Conservation (phyloP, 1,139 yeast genomes). For the Diutina sp. region DNA sequence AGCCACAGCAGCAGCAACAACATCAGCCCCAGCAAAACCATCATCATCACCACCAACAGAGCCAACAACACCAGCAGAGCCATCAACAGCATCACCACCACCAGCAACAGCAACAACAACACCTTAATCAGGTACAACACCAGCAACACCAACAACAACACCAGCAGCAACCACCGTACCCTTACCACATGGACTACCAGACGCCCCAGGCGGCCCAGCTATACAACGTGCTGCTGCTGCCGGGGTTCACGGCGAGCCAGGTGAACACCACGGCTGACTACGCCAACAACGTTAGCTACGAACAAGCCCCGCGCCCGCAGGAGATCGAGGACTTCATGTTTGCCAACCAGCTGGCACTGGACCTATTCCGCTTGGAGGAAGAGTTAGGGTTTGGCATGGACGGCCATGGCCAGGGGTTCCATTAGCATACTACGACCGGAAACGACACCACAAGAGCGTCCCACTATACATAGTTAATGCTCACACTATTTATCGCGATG, state of each 20-base stretch:
- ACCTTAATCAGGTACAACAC: slow-evolving; percentile 6
- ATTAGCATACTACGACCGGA: neutral
- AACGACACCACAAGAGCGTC: neutral
- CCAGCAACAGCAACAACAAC: slow-evolving; percentile 4
- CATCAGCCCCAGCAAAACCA: slow-evolving; percentile 5
- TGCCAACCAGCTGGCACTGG: slow-evolving; percentile 11
- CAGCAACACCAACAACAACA: slow-evolving; percentile 4
- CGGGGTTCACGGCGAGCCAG: slow-evolving; percentile 5
- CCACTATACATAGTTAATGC: neutral
- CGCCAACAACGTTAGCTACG: slow-evolving; percentile 16
- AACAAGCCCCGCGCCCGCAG: slow-evolving; percentile 33
- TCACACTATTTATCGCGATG: neutral
- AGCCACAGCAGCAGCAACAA: slow-evolving; percentile 8
- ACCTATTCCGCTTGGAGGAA: slow-evolving; percentile 29
- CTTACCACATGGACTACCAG: slow-evolving; percentile 3
- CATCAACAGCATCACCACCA: slow-evolving; percentile 6
- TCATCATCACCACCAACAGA: neutral
- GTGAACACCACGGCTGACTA: slow-evolving; percentile 15
- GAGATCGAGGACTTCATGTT: slow-evolving; percentile 30
- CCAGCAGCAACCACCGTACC: slow-evolving; percentile 3
- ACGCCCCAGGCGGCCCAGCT: slow-evolving; percentile 7
- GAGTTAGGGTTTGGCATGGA: slow-evolving; percentile 36
- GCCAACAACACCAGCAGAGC: slow-evolving; percentile 4
- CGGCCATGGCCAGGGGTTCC: slow-evolving; percentile 16
- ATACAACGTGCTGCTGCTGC: slow-evolving; percentile 7